These are phyloP conservation scores for Strigomonas culicis DNA, from an alignment of 208 protist species.

Conservation along the genomic window DNA sequence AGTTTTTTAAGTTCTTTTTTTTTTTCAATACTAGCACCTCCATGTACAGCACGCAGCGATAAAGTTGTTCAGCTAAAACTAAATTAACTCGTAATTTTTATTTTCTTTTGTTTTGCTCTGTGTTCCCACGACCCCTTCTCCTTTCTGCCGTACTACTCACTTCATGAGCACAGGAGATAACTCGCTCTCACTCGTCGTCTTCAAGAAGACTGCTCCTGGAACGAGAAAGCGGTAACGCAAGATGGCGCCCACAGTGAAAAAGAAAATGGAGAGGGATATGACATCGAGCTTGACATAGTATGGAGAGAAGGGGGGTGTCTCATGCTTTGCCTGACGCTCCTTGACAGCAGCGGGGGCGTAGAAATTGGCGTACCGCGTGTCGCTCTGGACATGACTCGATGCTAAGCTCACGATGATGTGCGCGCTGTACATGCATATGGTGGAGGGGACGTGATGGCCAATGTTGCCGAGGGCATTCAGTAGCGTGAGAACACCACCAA, in stretches of 20 bases:
- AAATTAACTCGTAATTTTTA: too few species aligned
- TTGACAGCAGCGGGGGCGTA: background rate
- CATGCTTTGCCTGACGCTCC: background rate
- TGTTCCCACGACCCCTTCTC: too few species aligned
- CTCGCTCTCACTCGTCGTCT: background rate
- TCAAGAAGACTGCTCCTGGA: background rate
- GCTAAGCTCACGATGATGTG: conserved; percentile 7
- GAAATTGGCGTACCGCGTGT: conserved; percentile 2
- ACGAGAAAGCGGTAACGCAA: conserved; percentile 18
- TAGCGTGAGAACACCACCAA: conserved; percentile 17
- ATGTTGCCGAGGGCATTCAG: conserved; percentile 21
- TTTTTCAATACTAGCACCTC: too few species aligned
- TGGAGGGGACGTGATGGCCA: conserved; percentile 17
- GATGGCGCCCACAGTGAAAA: conserved; percentile 3
- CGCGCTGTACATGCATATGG: conserved; percentile 15
- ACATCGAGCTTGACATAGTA: conserved; percentile 9
- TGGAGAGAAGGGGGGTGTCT: background rate
- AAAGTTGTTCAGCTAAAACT: too few species aligned
- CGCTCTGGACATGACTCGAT: conserved; percentile 2
- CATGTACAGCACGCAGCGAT: too few species aligned
- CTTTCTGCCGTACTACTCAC: too few species aligned
- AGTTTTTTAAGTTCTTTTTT: background rate
- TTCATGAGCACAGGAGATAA: background rate
- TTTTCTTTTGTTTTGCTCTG: too few species aligned
- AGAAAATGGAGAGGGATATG: conserved; percentile 3